Evolutionary conservation across 1,139 yeast genomes (phyloP).

Genomic region (Yamadazyma friedrichii): DNA sequence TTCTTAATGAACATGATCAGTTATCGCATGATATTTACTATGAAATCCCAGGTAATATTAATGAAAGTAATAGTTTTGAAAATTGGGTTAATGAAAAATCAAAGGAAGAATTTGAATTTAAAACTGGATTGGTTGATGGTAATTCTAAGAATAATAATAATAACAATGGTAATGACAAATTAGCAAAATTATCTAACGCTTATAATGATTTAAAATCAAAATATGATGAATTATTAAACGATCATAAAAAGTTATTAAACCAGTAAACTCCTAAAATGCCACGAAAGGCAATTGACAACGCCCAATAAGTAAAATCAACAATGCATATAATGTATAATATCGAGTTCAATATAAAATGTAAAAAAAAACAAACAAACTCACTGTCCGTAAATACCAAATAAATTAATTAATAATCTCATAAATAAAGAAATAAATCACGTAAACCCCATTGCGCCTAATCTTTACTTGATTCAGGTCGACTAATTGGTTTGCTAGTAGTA

Average conservation of each 20-base stretch:
- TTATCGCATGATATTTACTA: conserved; percentile 50
- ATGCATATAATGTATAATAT: conserved; percentile 1
- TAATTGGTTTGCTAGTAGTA: conserved; percentile 3
- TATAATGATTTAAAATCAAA: conserved; percentile 57
- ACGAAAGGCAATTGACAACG: too few relatives aligned
- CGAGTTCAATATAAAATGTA: background rate
- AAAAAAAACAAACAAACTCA: too few relatives aligned
- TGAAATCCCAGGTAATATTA: conserved; percentile 32
- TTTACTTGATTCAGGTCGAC: background rate
- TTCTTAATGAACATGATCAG: conserved; percentile 43
- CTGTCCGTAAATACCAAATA: too few relatives aligned
- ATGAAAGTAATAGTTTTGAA: conserved; percentile 21
- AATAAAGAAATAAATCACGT: too few relatives aligned
- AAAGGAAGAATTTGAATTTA: conserved; percentile 52
- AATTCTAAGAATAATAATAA: conserved; percentile 21
- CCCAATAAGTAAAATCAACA: background rate
- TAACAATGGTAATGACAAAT: conserved; percentile 23
- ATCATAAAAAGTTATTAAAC: conserved; percentile 44
- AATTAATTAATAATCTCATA: too few relatives aligned
- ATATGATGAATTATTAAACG: conserved; percentile 58
- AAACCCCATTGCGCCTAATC: too few relatives aligned
- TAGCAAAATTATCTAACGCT: conserved; percentile 52
- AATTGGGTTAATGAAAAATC: conserved; percentile 48
- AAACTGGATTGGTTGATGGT: conserved; percentile 32
- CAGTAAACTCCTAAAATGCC: background rate